Evolutionary conservation across 2,329 filamentous ascomycete genomes (phyloP).

Genomic region (Teratosphaeria destructans): DNA sequence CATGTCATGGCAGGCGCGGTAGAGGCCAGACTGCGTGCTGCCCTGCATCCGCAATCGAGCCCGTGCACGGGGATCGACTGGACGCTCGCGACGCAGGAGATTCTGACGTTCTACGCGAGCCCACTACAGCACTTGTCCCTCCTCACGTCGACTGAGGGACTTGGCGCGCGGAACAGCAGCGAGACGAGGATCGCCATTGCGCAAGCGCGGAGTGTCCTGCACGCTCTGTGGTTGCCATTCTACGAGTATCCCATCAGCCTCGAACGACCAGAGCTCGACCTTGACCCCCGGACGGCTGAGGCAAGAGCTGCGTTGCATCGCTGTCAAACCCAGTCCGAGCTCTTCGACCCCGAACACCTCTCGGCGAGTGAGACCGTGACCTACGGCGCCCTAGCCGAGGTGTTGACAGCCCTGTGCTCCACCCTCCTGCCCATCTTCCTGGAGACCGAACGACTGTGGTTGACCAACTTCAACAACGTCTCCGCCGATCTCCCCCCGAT

Average conservation of each 20-base stretch:
- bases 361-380: constrained; percentile 28
- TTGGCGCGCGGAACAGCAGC: neutral
- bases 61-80: constrained; percentile 33
- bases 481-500: neutral
- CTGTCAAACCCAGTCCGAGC: constrained; percentile 34
- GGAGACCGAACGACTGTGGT: constrained; percentile 32
- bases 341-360: constrained; percentile 20
- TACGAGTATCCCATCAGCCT: constrained; percentile 34
- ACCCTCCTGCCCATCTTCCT: constrained; percentile 35
- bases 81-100: constrained; percentile 31
- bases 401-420: constrained; percentile 31
- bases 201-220: constrained; percentile 27
- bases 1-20: constrained; percentile 13
- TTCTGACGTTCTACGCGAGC: constrained; percentile 32
- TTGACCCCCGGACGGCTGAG: constrained; percentile 24
- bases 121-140: constrained; percentile 23
- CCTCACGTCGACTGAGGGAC: neutral
- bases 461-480: constrained; percentile 19
- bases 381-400: constrained; percentile 32
- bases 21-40: constrained; percentile 9
- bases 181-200: constrained; percentile 7
- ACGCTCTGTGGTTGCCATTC: constrained; percentile 36
- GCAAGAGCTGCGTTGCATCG: constrained; percentile 31
- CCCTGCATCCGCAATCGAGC: constrained; percentile 1
- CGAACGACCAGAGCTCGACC: constrained; percentile 16